Conservation (phyloP, 345 rosid species). For the Cardamine resedifolia region DNA sequence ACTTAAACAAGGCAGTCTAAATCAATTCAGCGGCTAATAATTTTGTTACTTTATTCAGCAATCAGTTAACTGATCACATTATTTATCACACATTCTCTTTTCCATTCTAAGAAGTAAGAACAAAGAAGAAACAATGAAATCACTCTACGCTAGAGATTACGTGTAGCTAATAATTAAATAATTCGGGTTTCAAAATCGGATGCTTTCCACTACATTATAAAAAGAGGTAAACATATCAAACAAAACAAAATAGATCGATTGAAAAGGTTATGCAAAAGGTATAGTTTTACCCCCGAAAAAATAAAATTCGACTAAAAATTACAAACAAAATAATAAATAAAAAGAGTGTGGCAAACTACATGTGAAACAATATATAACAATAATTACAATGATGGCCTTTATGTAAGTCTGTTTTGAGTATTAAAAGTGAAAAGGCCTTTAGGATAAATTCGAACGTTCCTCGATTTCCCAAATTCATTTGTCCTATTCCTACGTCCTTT, state of each 20-base stretch:
- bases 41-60: conserved; percentile 1
- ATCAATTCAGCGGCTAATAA: background rate
- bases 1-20: background rate
- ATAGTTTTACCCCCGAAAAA: background rate
- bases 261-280: background rate
- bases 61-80: conserved; percentile 22
- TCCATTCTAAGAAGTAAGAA: conserved; percentile 12
- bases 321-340: background rate
- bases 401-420: conserved; percentile 13
- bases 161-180: conserved; percentile 14
- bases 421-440: background rate
- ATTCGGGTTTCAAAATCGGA: background rate
- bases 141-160: conserved; percentile 18
- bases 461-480: conserved; percentile 20
- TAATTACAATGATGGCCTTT: conserved; percentile 13
- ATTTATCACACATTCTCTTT: conserved; percentile 7
- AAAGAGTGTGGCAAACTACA: background rate
- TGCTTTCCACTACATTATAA: background rate
- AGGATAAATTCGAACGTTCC: conserved; percentile 43
- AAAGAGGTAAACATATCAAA: background rate
- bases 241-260: background rate
- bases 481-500: conserved; percentile 34
- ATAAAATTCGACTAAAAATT: background rate
- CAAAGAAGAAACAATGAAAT: conserved; percentile 8
- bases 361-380: conserved; percentile 11